These are phyloP conservation scores for Helminthosporium solani DNA, from an alignment of 2,329 filamentous ascomycete genomes.

Conservation along the genomic window DNA sequence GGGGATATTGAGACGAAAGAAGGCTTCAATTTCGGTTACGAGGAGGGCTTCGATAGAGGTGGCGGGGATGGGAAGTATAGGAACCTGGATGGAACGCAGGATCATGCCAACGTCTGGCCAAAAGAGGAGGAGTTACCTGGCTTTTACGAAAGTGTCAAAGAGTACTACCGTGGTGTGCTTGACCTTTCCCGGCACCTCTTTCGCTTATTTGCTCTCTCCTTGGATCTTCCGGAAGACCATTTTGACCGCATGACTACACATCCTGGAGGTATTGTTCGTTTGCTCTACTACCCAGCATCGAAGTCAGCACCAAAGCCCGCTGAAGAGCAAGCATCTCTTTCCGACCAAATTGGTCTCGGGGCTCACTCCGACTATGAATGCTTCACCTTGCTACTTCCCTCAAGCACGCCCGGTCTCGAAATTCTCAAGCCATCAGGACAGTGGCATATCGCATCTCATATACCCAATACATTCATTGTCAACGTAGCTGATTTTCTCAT, in stretches of 20 bases:
- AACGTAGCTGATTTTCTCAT: constrained; percentile 56
- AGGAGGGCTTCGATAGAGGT: constrained; percentile 40
- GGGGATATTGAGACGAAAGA: constrained; percentile 46
- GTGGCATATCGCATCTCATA: constrained; percentile 39
- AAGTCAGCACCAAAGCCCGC: constrained; percentile 19
- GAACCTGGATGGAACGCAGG: constrained; percentile 42
- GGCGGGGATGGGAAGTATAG: constrained; percentile 46
- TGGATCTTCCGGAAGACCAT: constrained; percentile 41
- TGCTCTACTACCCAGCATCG: constrained; percentile 43
- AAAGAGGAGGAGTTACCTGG: constrained; percentile 42
- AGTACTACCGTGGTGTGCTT: constrained; percentile 44
- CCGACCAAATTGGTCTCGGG: constrained; percentile 37
- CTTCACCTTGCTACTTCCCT: constrained; percentile 37
- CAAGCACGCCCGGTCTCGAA: constrained; percentile 33
- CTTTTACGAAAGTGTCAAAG: constrained; percentile 40
- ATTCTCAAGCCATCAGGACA: constrained; percentile 33
- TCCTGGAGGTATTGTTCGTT: constrained; percentile 43
- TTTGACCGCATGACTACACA: constrained; percentile 46
- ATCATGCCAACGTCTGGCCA: constrained; percentile 45
- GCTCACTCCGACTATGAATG: constrained; percentile 42
- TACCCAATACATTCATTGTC: constrained; percentile 51
- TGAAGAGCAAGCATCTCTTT: constrained; percentile 10
- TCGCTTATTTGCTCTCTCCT: constrained; percentile 43
- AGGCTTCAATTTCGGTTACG: constrained; percentile 48
- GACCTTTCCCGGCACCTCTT: constrained; percentile 45